phyloP scores from a whole-genome alignment of 2,329 filamentous ascomycete genomes.

The Aureobasidium sp. region DNA sequence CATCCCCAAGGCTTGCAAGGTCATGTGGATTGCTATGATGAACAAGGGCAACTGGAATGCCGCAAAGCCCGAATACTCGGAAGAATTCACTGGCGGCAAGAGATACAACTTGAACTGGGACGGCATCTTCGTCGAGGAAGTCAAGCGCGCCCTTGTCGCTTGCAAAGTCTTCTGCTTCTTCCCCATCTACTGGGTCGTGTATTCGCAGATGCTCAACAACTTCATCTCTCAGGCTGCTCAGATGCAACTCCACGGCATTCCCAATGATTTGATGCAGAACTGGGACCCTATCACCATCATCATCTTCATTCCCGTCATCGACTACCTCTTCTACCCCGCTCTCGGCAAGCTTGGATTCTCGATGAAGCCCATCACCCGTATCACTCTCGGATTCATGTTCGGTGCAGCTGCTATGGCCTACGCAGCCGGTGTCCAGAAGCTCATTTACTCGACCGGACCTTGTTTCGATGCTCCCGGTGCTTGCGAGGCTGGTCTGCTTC shows the following conservation, averaged over 20 bases:
- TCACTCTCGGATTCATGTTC: conserved; percentile 45
- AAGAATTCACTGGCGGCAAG: conserved; percentile 36
- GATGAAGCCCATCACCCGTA: conserved; percentile 43
- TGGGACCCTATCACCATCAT: conserved; percentile 39
- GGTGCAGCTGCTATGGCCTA: conserved; percentile 46
- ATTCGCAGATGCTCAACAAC: conserved; percentile 30
- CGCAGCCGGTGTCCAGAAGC: conserved; percentile 48
- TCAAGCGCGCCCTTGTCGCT: conserved; percentile 56
- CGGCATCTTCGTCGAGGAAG: conserved; percentile 62
- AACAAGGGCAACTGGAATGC: conserved; percentile 46
- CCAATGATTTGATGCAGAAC: conserved; percentile 42
- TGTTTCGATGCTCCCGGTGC: conserved; percentile 40
- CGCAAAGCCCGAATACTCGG: conserved; percentile 57
- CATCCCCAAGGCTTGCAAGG: conserved; percentile 57
- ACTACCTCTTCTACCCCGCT: conserved; percentile 37
- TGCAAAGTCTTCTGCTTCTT: conserved; percentile 58
- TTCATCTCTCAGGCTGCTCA: conserved; percentile 40
- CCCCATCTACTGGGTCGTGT: conserved; percentile 40
- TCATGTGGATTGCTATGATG: conserved; percentile 47
- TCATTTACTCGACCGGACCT: conserved; percentile 45
- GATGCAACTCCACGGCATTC: conserved; percentile 38
- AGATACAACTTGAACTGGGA: conserved; percentile 48
- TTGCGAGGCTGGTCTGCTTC: conserved; percentile 29
- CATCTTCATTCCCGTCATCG: conserved; percentile 38
- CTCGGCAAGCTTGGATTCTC: conserved; percentile 34